Base-by-base conservation (phyloP, 768 basidiomycete species). In the Leccinum subgranulosum region DNA sequence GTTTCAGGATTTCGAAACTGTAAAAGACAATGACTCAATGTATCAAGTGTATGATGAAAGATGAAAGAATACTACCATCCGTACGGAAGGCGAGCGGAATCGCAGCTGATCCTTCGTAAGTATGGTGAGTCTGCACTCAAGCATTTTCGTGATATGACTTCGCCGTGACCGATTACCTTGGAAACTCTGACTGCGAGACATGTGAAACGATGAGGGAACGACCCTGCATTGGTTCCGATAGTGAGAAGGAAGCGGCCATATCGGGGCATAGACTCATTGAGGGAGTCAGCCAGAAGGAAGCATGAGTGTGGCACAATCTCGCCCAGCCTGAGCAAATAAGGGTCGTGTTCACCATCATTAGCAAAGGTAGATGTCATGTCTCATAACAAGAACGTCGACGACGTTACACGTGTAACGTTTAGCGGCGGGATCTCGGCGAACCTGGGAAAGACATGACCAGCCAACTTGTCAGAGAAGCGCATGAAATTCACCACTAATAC, bases 361-460 rank as follows among this genome's bases (percentile, higher is more conserved):
- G 41, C 43, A 25, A 5, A 56, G 31, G 39, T 51, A 28, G 45
- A 19, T 28, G 28, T 28, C n/a, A 23, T 48, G 45, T 34, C 66
- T 39, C 45, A 25, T 50, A 12, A 25, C 45, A 49, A 41, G 45
- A 29, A 28, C 49, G 34, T 58, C 43, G 58, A n/a, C 57, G 49
- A 70, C 60, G 65, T 66, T 64, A 65, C 69, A 69, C 64, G 67
- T 69, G 69, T 59, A 66, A 71, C 61, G 55, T 62, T 54, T 62
- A 56, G 69, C 64, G 62, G 45, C 43, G 36, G 36, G n/a, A 41
- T 41, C n/a, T 41, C 39, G 39, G 39, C 4, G 39, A n/a, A 41
- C 39, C 39, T 19, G n/a, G 41, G n/a, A 43, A 43, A 43, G 10
- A 43, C 10, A 19, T 43, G 41, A 43, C n/a, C n/a, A 41, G n/a